Percentiles rank a stretch among this genome's conserved stretches.
Evolutionary conservation across 2,329 filamentous ascomycete species (phyloP).

Genomic region (Sporothrix schenckii): DNA sequence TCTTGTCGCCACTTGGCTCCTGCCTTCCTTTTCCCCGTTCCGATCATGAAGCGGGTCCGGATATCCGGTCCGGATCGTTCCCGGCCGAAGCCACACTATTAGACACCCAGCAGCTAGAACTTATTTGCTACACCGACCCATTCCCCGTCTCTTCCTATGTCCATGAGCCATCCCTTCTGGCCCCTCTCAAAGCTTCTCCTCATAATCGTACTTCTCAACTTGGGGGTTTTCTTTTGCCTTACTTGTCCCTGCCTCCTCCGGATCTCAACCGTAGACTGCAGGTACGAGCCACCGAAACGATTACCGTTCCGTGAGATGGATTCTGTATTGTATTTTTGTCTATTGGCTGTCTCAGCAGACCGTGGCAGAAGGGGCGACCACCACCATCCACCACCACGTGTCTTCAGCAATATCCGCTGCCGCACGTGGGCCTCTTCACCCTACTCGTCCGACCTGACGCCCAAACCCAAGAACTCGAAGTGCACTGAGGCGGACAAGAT

Average conservation of each 20-base stretch:
- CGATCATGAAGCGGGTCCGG: neutral
- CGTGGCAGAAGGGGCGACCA: constrained; percentile 33
- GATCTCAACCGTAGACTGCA: constrained; percentile 3
- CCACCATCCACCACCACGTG: constrained; percentile 18
- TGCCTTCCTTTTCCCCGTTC: neutral
- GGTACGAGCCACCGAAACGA: neutral
- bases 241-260: neutral
- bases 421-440: constrained; percentile 18
- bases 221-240: neutral
- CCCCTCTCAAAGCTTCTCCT: neutral
- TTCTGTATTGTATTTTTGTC: neutral
- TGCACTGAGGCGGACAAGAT: constrained; percentile 14
- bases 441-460: constrained; percentile 22
- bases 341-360: constrained; percentile 34
- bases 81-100: neutral
- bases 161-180: neutral
- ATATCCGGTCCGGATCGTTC: constrained; percentile 14
- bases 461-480: constrained; percentile 10
- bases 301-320: too few species aligned
- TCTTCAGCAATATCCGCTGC: constrained; percentile 19
- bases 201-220: neutral
- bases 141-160: neutral
- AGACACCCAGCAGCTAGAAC: too few species aligned
- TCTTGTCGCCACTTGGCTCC: neutral
- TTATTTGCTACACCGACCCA: neutral